phyloP scores from a whole-genome alignment of 2,329 filamentous ascomycete species.

The Chaetomiaceae sp. region DNA sequence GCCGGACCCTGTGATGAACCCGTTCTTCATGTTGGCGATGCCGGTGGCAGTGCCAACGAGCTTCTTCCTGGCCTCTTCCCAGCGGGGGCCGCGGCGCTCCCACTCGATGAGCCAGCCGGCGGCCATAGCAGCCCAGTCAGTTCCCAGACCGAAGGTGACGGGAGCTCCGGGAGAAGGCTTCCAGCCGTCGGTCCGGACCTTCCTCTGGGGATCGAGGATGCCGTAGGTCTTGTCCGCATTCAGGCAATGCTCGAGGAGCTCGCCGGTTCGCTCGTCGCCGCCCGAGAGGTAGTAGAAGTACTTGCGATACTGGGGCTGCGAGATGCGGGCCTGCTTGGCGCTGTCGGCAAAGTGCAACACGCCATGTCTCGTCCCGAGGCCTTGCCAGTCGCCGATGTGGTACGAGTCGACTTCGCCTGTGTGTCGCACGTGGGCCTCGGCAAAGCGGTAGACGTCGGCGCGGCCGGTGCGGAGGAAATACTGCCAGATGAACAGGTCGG shows the following conservation, averaged over 20 bases:
- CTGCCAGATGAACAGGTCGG: constrained; percentile 59
- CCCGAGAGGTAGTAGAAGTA: constrained; percentile 54
- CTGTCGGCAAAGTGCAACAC: constrained; percentile 60
- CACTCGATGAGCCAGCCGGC: constrained; percentile 56
- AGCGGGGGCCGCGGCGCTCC: constrained; percentile 51
- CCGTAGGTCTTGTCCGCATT: constrained; percentile 51
- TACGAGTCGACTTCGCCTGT: constrained; percentile 60
- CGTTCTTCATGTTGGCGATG: constrained; percentile 52
- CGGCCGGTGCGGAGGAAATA: constrained; percentile 58
- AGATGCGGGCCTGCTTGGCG: constrained; percentile 58
- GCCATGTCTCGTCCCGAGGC: constrained; percentile 58
- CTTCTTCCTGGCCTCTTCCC: constrained; percentile 49
- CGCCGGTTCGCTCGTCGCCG: constrained; percentile 54
- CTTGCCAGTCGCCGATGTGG: constrained; percentile 53
- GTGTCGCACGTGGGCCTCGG: constrained; percentile 55
- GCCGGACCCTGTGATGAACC: constrained; percentile 54
- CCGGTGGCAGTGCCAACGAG: constrained; percentile 46
- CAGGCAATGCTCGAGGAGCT: constrained; percentile 47
- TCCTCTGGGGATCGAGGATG: constrained; percentile 52
- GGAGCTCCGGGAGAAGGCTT: constrained; percentile 41
- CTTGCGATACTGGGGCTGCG: constrained; percentile 53
- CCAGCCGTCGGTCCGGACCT: constrained; percentile 52
- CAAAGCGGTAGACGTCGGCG: constrained; percentile 54
- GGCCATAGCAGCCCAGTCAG: constrained; percentile 56
- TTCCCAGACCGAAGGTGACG: constrained; percentile 48